Base-by-base conservation (phyloP, 257 asterid genomes). In the Gentiana straminea region DNA sequence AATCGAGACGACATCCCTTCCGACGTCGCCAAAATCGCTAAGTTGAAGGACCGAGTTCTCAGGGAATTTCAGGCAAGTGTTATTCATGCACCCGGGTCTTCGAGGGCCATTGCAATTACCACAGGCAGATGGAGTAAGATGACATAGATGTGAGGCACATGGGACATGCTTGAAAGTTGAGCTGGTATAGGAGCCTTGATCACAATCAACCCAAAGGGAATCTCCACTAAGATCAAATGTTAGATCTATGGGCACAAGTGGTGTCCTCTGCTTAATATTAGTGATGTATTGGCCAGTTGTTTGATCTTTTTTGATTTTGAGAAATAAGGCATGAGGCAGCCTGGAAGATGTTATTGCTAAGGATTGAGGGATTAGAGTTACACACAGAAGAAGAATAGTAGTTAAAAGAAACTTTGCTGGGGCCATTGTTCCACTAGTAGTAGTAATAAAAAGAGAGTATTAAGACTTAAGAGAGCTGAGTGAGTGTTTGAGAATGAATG, bases 131-230 rank as follows among this genome's bases (percentile, higher is more conserved):
- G 49, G 1, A 32, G 57, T 56, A 32, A 49, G 36, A 12, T 13
- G 11, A 38, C 57, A 60, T 36, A 35, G 36, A 13, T 13, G 35
- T 37, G 65, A 37, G 35, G 24, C 8, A 24, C 65, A 60, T 49
- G 24, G 35, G 5, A 49, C 57, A 13, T 57, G 57, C n/a, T 37
- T 60, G 9, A 49, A 60, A 35, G 65, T 24, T 35, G 65, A 60
- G 41, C 65, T 60, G 35, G 50, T 47, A 36, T 60, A 60, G 33
- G 24, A 45, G 13, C 36, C 43, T 37, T 13, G 8, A 1, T 37
- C 33, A 38, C 69, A 64, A 5, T 64, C 69, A 5, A 64, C 69
- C 69, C 69, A 64, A 8, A 64, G 41, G 49, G 4, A 10, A 13
- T 57, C 63, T 8, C 69, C 69, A 7, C 52, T 57, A 12, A 64